Evolutionary conservation across 495 filamentous ascomycete genomes (phyloP), one percentile per base, ranked within the genome.

Genomic region (Cercophora scortea): DNA sequence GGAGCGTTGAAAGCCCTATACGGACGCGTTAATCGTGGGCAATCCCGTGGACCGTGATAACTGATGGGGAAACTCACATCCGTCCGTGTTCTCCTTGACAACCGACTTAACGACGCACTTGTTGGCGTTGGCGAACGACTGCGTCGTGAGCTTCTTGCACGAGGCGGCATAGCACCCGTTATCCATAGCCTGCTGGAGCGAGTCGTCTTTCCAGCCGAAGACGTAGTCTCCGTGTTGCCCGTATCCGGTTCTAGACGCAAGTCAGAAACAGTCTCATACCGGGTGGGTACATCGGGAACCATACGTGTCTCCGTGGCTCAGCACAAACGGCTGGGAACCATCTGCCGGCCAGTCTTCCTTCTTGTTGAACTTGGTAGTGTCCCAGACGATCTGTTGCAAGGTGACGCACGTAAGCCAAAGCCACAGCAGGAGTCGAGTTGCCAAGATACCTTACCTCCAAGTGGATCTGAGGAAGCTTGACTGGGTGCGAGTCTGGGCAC

Each of bases 171-270:
- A 66, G 65, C 66, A 73, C 42, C 60, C 47, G 42, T 67, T 71
- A 56, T 77, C 75, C 74, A 77, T 77, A 41, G 72, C 74, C n/a
- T 61, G 62, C 61, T 78, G 74, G 12, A 78, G 71, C 1, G 67
- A 46, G 45, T 75, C 61, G 36, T 62, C 74, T 57, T 76, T 64
- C 74, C 74, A 78, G 34, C 75, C 75, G 52, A 78, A 78, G 25
- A 78, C 70, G 63, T 78, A 78, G 54, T 78, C 75, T 49, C 60
- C 75, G 59, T 78, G 75, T 32, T 76, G 61, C 1, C 57, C 58
- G 45, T 53, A 61, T 17, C 61, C 61, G 10, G 56, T 56, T 33
- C 56, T 64, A 2, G 38, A n/a, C 17, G 32, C n/a, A 1, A n/a
- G 18, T 12, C 11, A 39, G 34, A 19, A 1, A 42, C 7, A 2